Conservation (phyloP, 2,329 filamentous ascomycete species). For the Pseudohalonectria lignicola region DNA sequence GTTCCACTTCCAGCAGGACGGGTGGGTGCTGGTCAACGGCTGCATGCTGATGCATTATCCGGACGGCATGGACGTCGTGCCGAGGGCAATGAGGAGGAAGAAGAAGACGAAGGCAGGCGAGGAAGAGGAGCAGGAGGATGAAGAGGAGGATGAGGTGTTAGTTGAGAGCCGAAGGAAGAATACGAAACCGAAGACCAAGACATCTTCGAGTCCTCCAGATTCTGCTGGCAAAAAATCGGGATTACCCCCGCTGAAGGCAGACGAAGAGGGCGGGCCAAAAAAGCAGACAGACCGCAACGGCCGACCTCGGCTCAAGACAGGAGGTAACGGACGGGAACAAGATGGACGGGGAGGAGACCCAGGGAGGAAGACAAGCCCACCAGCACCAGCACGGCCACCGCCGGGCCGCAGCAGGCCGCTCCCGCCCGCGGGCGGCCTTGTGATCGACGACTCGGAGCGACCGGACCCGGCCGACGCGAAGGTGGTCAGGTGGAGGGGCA, state of each 20-base stretch:
- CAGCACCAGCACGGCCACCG: no score
- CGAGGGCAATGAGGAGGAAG: constrained; percentile 12
- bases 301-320: no score
- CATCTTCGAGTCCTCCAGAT: no score
- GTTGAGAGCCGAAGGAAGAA: neutral
- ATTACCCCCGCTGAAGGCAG: neutral
- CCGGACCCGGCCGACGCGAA: constrained; percentile 14
- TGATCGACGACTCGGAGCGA: constrained; percentile 17
- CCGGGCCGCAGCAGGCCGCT: neutral
- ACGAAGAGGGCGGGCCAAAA: constrained; percentile 1
- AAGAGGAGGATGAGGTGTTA: no score
- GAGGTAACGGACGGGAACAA: no score
- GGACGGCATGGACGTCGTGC: constrained; percentile 10
- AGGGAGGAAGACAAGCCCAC: neutral
- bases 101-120: neutral
- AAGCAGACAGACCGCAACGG: no score
- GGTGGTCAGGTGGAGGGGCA: constrained; percentile 22
- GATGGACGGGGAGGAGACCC: no score
- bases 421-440: constrained; percentile 17
- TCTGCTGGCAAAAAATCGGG: no score
- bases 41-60: constrained; percentile 31
- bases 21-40: constrained; percentile 35
- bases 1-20: constrained; percentile 32
- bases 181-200: neutral
- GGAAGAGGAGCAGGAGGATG: neutral